Conservation (phyloP, 179 eudicot species). For the Camellia oleifera region DNA sequence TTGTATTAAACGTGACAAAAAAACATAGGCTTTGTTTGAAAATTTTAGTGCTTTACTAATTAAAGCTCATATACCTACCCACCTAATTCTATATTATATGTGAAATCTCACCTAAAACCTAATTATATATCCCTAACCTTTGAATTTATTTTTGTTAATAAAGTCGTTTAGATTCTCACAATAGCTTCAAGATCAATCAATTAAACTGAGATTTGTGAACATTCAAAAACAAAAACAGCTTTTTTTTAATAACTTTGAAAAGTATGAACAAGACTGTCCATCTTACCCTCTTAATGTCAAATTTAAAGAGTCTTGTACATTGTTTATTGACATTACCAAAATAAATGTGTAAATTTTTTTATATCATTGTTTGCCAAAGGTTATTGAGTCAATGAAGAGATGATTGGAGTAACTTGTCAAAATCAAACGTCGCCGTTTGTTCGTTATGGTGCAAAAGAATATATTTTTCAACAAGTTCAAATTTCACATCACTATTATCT, state of each 20-base stretch:
- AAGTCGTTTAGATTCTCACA: neutral
- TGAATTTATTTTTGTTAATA: neutral
- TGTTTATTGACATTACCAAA: no score
- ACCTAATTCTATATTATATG: no score
- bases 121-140: neutral
- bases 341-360: neutral
- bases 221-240: neutral
- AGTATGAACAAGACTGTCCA: no score
- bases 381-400: neutral
- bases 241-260: no score
- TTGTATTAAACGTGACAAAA: neutral
- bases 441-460: no score
- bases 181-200: constrained; percentile 3
- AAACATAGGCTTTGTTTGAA: neutral
- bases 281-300: no score
- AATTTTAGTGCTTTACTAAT: neutral
- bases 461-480: no score
- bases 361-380: neutral
- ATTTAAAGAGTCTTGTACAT: no score
- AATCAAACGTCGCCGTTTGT: no score
- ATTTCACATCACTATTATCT: no score
- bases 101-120: neutral
- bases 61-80: neutral
- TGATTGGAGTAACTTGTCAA: neutral
- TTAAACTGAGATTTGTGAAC: neutral